These are phyloP conservation scores for Fusarium algeriense DNA, from an alignment of 2,329 filamentous ascomycete species.

Conservation along the genomic window DNA sequence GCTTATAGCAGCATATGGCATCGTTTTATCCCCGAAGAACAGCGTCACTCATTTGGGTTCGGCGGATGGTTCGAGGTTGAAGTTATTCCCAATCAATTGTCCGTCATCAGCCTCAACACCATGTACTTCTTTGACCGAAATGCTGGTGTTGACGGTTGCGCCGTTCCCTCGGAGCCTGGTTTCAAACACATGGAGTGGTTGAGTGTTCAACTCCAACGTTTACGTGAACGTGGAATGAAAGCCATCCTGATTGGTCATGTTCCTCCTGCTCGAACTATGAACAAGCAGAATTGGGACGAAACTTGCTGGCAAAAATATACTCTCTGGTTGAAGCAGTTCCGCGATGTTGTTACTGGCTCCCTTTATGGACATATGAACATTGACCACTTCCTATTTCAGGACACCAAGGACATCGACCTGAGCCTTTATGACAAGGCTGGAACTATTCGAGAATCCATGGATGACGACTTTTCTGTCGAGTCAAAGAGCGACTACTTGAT, in stretches of 20 bases:
- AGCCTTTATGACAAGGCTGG: slow-evolving; percentile 50
- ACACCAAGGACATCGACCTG: slow-evolving; percentile 81
- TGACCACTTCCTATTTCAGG: slow-evolving; percentile 95
- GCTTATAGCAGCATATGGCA: slow-evolving; percentile 84
- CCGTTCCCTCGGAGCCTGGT: slow-evolving; percentile 81
- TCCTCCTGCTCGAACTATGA: slow-evolving; percentile 85
- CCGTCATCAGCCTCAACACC: slow-evolving; percentile 95
- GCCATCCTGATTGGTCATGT: slow-evolving; percentile 95
- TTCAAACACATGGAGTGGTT: slow-evolving; percentile 98
- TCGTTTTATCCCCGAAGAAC: slow-evolving; percentile 89
- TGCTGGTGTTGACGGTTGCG: slow-evolving; percentile 91
- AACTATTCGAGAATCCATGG: slow-evolving; percentile 49
- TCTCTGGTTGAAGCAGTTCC: slow-evolving; percentile 88
- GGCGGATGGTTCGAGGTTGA: slow-evolving; percentile 97
- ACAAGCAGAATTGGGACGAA: slow-evolving; percentile 93
- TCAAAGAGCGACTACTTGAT: slow-evolving; percentile 79
- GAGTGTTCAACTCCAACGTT: slow-evolving; percentile 84
- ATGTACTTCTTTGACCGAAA: slow-evolving; percentile 97
- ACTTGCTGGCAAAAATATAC: slow-evolving; percentile 99
- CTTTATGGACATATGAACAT: slow-evolving; percentile 98
- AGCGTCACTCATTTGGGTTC: slow-evolving; percentile 89
- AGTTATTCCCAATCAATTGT: slow-evolving; percentile 85
- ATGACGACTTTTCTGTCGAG: slow-evolving; percentile 68
- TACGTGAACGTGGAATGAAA: slow-evolving; percentile 89
- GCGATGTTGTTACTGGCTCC: slow-evolving; percentile 84